These are phyloP conservation scores for Saccharomyces hybrid DNA, from an alignment of 1,139 yeast genomes.

Conservation along the genomic window DNA sequence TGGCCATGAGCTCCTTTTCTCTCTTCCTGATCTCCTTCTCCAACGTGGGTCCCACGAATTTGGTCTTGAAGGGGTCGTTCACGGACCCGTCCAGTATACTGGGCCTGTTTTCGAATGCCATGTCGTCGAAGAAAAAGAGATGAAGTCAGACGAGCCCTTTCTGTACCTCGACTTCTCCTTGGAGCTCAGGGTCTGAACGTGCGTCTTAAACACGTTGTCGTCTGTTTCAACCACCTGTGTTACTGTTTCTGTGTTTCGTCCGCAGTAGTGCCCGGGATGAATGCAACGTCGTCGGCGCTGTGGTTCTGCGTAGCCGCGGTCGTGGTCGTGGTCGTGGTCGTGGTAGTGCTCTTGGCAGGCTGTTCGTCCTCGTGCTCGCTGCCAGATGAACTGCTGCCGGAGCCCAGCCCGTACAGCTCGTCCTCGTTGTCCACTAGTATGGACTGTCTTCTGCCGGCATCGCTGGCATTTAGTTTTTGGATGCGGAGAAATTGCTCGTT, in stretches of 20 bases:
- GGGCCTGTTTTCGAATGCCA: slow-evolving; percentile 38
- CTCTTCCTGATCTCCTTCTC: slow-evolving; percentile 19
- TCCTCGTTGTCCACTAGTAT: slow-evolving; percentile 22
- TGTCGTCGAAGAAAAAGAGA: slow-evolving; percentile 41
- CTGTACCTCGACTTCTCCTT: slow-evolving; percentile 8
- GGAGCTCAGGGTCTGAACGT: neutral
- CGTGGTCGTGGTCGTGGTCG: neutral
- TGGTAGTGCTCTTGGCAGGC: no score
- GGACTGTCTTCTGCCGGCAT: slow-evolving; percentile 11
- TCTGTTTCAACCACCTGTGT: neutral
- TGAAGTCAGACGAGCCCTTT: slow-evolving; percentile 14
- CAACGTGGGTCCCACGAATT: slow-evolving; percentile 27
- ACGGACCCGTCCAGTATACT: slow-evolving; percentile 44
- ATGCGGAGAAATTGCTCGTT: slow-evolving; percentile 16
- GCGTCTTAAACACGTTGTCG: neutral
- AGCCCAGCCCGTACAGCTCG: slow-evolving; percentile 8
- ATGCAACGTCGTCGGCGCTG: neutral
- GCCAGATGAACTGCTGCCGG: neutral
- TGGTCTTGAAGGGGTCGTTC: slow-evolving; percentile 28
- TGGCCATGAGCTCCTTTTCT: slow-evolving; percentile 11
- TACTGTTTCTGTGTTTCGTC: neutral
- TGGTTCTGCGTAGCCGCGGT: neutral
- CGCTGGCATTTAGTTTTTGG: slow-evolving; percentile 13
- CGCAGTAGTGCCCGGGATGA: neutral
- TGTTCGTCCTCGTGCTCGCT: slow-evolving; percentile 2